A percentile compares a stretch with the other conserved stretches of the same genome.
Evolutionary conservation across 441 rosid species (phyloP).

Genomic region (Aleurites moluccanus): DNA sequence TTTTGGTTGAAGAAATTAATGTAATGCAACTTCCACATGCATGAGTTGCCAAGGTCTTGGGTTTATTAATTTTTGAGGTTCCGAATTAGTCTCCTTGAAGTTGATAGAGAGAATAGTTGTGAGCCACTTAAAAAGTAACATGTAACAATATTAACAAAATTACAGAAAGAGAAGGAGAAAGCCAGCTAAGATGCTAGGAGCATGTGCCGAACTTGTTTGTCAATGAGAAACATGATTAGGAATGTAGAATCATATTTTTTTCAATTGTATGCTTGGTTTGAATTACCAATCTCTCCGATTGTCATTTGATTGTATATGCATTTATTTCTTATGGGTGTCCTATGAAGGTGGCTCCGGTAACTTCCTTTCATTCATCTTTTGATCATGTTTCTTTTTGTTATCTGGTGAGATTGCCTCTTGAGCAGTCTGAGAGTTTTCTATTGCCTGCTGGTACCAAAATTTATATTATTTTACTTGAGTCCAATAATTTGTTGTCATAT

Average conservation of each 20-base stretch:
- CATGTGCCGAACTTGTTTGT: neutral
- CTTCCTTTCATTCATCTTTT: neutral
- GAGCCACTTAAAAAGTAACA: neutral
- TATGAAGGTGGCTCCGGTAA: neutral
- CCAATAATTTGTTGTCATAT: constrained; percentile 11
- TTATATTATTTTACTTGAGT: neutral
- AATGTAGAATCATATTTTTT: neutral
- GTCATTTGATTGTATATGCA: neutral
- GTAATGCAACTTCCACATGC: neutral
- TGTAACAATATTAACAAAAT: neutral
- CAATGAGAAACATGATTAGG: neutral
- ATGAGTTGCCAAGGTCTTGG: constrained; percentile 2
- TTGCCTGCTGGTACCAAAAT: neutral
- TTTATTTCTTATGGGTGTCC: neutral
- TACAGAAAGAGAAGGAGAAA: neutral
- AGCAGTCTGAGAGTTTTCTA: neutral
- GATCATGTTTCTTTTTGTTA: constrained; percentile 10
- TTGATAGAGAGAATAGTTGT: neutral
- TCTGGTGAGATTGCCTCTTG: neutral
- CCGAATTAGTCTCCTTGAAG: neutral
- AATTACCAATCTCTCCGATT: neutral
- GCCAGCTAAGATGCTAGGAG: neutral
- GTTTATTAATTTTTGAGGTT: neutral
- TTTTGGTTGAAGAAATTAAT: constrained; percentile 7
- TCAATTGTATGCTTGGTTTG: neutral